phyloP scores from a whole-genome alignment of 2,329 filamentous ascomycete species.

The Talaromyces sp. region DNA sequence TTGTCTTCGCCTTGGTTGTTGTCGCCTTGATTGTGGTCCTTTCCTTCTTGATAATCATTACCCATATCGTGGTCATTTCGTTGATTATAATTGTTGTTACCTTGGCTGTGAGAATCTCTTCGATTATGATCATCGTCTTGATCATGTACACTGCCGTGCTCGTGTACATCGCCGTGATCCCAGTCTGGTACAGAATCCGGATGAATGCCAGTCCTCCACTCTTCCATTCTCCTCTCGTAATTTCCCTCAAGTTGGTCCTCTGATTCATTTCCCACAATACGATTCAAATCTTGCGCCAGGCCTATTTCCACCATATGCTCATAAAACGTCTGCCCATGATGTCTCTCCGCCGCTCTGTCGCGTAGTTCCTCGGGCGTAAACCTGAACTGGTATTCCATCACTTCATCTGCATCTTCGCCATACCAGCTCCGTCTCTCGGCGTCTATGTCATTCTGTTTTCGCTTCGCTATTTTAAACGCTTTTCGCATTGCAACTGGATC shows the following conservation, averaged over 20 bases:
- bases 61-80: neutral
- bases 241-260: neutral
- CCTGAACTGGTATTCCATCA: neutral
- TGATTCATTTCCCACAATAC: neutral
- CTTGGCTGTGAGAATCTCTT: neutral
- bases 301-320: neutral
- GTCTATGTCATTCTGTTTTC: neutral
- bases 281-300: neutral
- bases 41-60: too few relatives aligned
- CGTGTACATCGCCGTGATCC: neutral
- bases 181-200: neutral
- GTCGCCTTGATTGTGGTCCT: neutral
- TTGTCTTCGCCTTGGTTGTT: neutral
- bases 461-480: neutral
- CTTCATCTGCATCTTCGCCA: neutral
- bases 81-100: neutral
- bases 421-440: neutral
- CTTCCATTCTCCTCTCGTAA: neutral
- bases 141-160: neutral
- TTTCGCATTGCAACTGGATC: neutral
- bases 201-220: neutral
- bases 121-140: too few relatives aligned
- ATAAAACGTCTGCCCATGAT: neutral
- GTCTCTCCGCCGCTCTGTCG: neutral
- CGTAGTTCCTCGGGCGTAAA: neutral